phyloP scores from a whole-genome alignment of 139 green algal genomes.

The Desmodesmus armatus region DNA sequence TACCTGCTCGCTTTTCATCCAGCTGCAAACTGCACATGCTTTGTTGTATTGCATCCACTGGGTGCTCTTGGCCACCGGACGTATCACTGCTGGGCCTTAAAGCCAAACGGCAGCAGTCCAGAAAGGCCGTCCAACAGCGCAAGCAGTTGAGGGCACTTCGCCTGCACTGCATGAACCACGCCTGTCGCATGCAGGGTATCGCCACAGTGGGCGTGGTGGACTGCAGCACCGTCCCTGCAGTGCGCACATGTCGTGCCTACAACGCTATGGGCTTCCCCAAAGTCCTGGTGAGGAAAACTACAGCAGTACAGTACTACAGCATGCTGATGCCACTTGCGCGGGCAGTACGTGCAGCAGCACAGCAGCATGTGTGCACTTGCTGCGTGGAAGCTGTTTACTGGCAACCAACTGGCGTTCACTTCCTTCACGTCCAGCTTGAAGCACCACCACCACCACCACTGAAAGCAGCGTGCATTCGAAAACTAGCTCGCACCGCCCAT shows the following conservation, averaged over 20 bases:
- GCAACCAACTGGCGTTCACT: too few relatives aligned
- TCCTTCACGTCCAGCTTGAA: too few relatives aligned
- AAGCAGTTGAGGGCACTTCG: neutral
- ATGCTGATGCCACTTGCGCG: too few relatives aligned
- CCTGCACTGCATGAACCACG: neutral
- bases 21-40: neutral
- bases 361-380: neutral
- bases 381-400: too few relatives aligned
- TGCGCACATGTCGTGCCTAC: neutral
- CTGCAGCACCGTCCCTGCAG: neutral
- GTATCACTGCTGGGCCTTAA: neutral
- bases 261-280: constrained; percentile 6
- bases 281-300: neutral
- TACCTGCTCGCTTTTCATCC: too few relatives aligned
- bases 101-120: neutral
- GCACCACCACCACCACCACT: too few relatives aligned
- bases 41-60: neutral
- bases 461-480: too few relatives aligned
- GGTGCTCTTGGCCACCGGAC: neutral
- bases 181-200: constrained; percentile 10
- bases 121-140: neutral
- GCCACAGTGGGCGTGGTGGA: neutral
- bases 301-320: neutral
- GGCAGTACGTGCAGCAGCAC: neutral
- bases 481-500: too few relatives aligned